Percentiles rank a stretch among this genome's conserved stretches.
Conservation (phyloP, 2,329 filamentous ascomycete species). For the Aquanectria penicillioides region DNA sequence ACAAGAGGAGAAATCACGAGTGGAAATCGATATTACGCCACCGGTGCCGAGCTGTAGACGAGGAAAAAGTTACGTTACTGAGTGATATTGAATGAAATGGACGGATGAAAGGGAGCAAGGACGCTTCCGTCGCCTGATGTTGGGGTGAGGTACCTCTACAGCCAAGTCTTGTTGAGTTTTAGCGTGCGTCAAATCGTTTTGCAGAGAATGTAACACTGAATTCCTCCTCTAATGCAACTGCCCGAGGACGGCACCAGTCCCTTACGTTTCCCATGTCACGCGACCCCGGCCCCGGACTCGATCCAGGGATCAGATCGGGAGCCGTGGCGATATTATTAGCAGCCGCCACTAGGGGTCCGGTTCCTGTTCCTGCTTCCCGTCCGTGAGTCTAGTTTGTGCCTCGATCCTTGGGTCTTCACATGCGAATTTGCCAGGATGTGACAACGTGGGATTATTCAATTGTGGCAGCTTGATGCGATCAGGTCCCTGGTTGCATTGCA, state of each 20-base stretch:
- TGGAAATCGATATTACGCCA: slow-evolving; percentile 13
- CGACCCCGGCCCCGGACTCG: slow-evolving; percentile 23
- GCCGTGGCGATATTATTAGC: slow-evolving; percentile 28
- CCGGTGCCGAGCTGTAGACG: slow-evolving; percentile 24
- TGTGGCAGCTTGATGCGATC: not conserved
- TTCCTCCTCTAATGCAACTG: slow-evolving; percentile 23
- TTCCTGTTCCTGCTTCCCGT: slow-evolving; percentile 31
- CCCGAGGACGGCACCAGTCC: slow-evolving; percentile 1
- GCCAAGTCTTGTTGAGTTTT: slow-evolving; percentile 36
- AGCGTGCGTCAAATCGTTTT: slow-evolving; percentile 21
- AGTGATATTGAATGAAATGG: slow-evolving; percentile 22
- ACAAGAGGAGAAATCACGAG: not conserved
- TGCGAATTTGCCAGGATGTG: slow-evolving; percentile 33
- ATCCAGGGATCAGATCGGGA: slow-evolving; percentile 29
- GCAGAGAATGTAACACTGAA: slow-evolving; percentile 24
- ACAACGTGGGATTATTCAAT: not conserved
- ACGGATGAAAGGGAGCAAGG: not conserved
- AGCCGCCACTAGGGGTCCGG: slow-evolving; percentile 21
- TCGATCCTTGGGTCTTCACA: slow-evolving; percentile 35
- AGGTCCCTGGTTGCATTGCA: slow-evolving; percentile 25
- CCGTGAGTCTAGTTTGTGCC: slow-evolving; percentile 17
- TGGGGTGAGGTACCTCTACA: slow-evolving; percentile 32
- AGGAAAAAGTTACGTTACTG: slow-evolving; percentile 39
- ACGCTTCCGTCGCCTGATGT: slow-evolving; percentile 18
- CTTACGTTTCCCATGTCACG: slow-evolving; percentile 25